Conservation (phyloP, 306 rosid genomes). For the Clitoria ternatea region DNA sequence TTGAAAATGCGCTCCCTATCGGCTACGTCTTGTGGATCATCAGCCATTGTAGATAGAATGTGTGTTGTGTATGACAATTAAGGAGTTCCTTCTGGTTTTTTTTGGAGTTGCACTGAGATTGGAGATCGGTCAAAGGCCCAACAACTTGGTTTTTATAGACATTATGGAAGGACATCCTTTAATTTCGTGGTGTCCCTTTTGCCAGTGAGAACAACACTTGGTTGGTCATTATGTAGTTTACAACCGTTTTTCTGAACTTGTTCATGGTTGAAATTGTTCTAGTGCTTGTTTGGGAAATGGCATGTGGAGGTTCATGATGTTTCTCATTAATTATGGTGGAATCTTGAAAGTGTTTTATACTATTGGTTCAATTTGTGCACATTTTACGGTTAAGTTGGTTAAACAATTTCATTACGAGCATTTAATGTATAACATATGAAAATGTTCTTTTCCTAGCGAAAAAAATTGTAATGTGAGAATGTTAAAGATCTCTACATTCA, state of each 20-base stretch:
- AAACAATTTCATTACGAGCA: too few relatives aligned
- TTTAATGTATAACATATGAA: too few relatives aligned
- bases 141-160: conserved; percentile 26
- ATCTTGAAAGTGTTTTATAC: neutral
- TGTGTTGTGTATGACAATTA: neutral
- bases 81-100: conserved; percentile 5
- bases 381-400: too few relatives aligned
- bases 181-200: conserved; percentile 25
- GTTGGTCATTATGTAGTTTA: conserved; percentile 7
- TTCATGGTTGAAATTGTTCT: conserved; percentile 7
- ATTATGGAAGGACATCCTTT: conserved; percentile 39
- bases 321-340: neutral
- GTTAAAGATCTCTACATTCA: too few relatives aligned
- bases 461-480: too few relatives aligned
- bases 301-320: neutral
- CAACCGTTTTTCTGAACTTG: conserved; percentile 14
- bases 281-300: neutral
- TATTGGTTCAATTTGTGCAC: neutral
- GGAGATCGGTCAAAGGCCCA: conserved; percentile 8
- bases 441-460: too few relatives aligned
- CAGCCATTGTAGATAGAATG: conserved; percentile 9
- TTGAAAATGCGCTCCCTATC: conserved; percentile 67
- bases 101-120: conserved; percentile 17
- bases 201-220: neutral
- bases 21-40: conserved; percentile 38